phyloP scores from a whole-genome alignment of 208 protist genomes.

The Crithidia expoeki region DNA sequence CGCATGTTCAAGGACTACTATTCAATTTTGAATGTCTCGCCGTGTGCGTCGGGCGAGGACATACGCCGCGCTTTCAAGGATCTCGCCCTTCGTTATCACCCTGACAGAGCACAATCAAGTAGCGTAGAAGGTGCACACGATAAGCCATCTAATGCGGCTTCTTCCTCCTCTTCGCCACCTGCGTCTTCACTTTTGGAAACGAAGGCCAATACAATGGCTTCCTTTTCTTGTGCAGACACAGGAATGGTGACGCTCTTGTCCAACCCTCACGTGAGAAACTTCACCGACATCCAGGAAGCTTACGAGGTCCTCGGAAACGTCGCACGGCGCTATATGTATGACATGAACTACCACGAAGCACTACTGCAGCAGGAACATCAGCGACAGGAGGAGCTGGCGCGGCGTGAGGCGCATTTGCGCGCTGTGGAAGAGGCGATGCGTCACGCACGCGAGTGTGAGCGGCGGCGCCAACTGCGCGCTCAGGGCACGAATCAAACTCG shows the following conservation, averaged over 20 bases:
- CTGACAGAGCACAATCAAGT: slow-evolving; percentile 39
- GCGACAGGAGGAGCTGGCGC: slow-evolving; percentile 27
- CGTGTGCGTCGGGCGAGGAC: slow-evolving; percentile 62
- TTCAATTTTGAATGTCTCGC: slow-evolving; percentile 54
- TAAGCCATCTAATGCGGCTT: not conserved
- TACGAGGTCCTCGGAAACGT: slow-evolving; percentile 90
- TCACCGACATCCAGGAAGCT: slow-evolving; percentile 80
- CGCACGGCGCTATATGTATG: slow-evolving; percentile 87
- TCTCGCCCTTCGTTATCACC: slow-evolving; percentile 77
- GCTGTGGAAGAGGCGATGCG: slow-evolving; percentile 26
- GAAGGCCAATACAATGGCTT: not conserved
- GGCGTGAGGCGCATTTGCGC: slow-evolving; percentile 19
- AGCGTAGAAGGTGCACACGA: not conserved
- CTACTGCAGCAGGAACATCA: slow-evolving; percentile 22
- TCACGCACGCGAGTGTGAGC: slow-evolving; percentile 19
- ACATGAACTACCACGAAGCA: slow-evolving; percentile 72
- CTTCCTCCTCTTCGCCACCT: not conserved
- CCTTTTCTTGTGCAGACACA: not conserved
- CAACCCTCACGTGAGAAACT: slow-evolving; percentile 20
- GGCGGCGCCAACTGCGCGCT: slow-evolving; percentile 28
- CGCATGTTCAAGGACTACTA: slow-evolving; percentile 91
- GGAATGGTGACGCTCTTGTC: not conserved
- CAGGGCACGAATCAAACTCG: slow-evolving; percentile 5
- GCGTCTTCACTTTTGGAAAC: not conserved
- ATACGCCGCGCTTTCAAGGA: slow-evolving; percentile 68